Evolutionary conservation across 1,284 basidiomycete species (phyloP).

Genomic region (Termitomyces sp.): DNA sequence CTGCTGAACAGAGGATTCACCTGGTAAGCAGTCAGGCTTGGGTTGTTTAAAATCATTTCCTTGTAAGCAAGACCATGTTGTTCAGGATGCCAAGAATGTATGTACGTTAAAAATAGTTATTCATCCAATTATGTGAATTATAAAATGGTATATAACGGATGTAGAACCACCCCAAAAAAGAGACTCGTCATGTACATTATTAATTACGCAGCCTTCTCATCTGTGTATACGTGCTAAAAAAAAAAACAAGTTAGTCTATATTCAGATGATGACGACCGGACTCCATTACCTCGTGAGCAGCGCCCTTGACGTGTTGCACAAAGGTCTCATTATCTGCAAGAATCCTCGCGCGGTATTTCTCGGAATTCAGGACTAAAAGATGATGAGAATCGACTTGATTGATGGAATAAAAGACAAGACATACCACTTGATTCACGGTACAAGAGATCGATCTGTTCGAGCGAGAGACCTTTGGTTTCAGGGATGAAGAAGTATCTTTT

Average conservation of each 20-base stretch:
- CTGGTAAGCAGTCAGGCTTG: no score
- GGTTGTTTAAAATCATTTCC: no score
- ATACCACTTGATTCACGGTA: conserved; percentile 25
- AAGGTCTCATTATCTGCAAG: conserved; percentile 16
- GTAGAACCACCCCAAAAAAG: background rate
- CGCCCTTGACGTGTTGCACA: conserved; percentile 9
- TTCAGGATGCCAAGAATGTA: background rate
- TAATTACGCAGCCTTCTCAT: conserved; percentile 7
- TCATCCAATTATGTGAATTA: background rate
- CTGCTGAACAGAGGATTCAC: no score
- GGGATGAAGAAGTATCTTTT: conserved; percentile 49
- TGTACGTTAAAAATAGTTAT: background rate
- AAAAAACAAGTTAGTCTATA: background rate
- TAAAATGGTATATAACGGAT: background rate
- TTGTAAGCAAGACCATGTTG: background rate
- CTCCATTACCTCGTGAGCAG: background rate
- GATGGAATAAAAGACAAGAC: background rate
- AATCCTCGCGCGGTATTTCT: conserved; percentile 16
- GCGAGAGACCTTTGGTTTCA: conserved; percentile 60
- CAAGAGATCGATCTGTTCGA: conserved; percentile 62
- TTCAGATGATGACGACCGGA: no score
- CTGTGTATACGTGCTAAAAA: conserved; percentile 4
- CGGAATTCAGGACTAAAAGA: conserved; percentile 15
- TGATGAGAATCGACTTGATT: background rate
- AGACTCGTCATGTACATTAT: background rate